A percentile compares a stretch with the other conserved stretches of the same genome.
phyloP scores from a whole-genome alignment of 371 early-diverging fungal genomes.

The Gilbertella persicaria region DNA sequence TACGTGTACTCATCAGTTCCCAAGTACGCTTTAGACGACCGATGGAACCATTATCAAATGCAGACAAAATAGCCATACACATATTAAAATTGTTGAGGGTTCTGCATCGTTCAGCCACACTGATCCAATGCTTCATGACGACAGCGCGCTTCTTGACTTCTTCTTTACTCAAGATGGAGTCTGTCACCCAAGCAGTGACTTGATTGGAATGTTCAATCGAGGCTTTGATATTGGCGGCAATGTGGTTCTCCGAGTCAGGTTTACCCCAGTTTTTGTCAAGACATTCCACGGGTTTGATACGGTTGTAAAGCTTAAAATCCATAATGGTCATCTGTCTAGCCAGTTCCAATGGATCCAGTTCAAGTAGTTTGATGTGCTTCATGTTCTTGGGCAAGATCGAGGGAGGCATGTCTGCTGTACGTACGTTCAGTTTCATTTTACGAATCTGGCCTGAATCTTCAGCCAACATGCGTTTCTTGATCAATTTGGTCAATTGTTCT shows the following conservation, averaged over 20 bases:
- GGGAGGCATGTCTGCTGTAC: constrained; percentile 63
- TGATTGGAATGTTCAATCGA: constrained; percentile 69
- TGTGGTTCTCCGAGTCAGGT: constrained; percentile 51
- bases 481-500: constrained; percentile 70
- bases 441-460: constrained; percentile 63
- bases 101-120: constrained; percentile 71
- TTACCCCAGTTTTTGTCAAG: constrained; percentile 81
- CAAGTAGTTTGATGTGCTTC: constrained; percentile 61
- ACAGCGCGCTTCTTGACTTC: constrained; percentile 78
- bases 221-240: constrained; percentile 65
- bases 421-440: constrained; percentile 69
- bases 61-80: constrained; percentile 84
- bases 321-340: constrained; percentile 87
- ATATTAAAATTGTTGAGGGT: constrained; percentile 78
- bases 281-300: constrained; percentile 75
- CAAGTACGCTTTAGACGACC: constrained; percentile 87
- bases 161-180: constrained; percentile 75
- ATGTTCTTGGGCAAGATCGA: constrained; percentile 75
- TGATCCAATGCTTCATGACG: constrained; percentile 81
- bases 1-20: constrained; percentile 56
- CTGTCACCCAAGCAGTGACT: constrained; percentile 89
- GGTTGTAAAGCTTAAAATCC: constrained; percentile 67
- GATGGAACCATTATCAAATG: constrained; percentile 83
- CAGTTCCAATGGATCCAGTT: constrained; percentile 82
- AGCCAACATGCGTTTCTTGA: constrained; percentile 70